Conservation (phyloP, 2,329 filamentous ascomycete genomes). For the Neoascochyta sp. region DNA sequence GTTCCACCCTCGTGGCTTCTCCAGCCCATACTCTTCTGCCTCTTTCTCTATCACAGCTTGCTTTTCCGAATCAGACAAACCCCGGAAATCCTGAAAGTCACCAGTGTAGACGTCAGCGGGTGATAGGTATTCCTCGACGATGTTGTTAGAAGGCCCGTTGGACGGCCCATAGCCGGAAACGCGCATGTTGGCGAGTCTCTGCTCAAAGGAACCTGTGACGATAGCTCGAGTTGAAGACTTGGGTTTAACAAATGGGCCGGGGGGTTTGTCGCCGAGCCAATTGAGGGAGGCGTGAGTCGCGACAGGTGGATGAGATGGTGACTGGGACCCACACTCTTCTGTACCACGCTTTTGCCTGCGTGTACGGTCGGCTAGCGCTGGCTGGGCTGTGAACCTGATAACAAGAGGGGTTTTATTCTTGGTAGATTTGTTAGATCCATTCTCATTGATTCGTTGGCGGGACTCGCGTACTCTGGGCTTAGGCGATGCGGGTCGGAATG, state of each 20-base stretch:
- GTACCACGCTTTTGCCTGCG: conserved; percentile 4
- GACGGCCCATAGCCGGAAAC: conserved; percentile 12
- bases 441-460: too few species aligned
- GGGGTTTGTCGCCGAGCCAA: too few species aligned
- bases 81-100: conserved; percentile 32
- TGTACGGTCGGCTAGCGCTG: conserved; percentile 1
- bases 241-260: too few species aligned
- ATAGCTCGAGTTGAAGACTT: too few species aligned
- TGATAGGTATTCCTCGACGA: conserved; percentile 36
- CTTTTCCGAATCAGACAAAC: conserved; percentile 36
- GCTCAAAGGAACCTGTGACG: conserved; percentile 1
- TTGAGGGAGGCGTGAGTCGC: too few species aligned
- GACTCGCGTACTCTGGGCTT: too few species aligned
- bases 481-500: too few species aligned
- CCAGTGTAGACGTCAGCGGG: conserved; percentile 22
- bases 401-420: too few species aligned
- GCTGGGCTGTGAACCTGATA: too few species aligned
- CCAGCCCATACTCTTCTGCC: conserved; percentile 64
- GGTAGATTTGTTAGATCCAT: too few species aligned
- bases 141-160: conserved; percentile 27
- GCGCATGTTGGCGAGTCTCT: conserved; percentile 14
- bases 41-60: conserved; percentile 52
- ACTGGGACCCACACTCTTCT: conserved; percentile 6
- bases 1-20: conserved; percentile 76
- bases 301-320: conserved; percentile 1